Percentiles rank a stretch among this genome's conserved stretches.
phyloP scores from a whole-genome alignment of 225 moss, liverwort and hornwort genomes.

The Pseudoscleropodium purum region DNA sequence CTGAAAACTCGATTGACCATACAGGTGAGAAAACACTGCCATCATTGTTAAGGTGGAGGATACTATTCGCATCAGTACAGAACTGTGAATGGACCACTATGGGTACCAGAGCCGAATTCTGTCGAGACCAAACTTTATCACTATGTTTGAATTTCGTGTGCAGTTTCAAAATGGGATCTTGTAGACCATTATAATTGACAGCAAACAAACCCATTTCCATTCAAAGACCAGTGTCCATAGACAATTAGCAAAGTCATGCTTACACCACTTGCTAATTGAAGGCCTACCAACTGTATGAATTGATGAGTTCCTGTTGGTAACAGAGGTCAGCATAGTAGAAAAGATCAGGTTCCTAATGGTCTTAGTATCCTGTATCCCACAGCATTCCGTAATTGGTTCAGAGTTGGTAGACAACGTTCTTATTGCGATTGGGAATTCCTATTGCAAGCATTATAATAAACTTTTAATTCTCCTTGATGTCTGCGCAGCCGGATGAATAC shows the following conservation, averaged over 20 bases:
- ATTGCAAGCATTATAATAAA: neutral
- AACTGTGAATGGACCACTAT: neutral
- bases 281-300: neutral
- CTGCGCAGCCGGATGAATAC: slow-evolving; percentile 58
- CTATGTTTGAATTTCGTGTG: neutral
- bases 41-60: neutral
- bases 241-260: neutral
- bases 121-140: neutral
- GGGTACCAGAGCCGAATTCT: neutral
- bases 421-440: neutral
- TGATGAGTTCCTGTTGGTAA: neutral
- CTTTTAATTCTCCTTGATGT: neutral
- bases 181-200: neutral
- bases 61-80: neutral
- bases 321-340: neutral
- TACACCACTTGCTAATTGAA: neutral
- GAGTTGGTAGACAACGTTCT: neutral
- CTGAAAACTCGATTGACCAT: slow-evolving; percentile 80
- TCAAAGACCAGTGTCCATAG: too few species aligned
- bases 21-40: slow-evolving; percentile 32
- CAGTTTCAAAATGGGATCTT: neutral
- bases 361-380: neutral
- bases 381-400: neutral
- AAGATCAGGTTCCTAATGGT: neutral
- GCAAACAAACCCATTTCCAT: neutral